phyloP scores from a whole-genome alignment of 2,329 filamentous ascomycete species.

The Sphaerulina musiva region DNA sequence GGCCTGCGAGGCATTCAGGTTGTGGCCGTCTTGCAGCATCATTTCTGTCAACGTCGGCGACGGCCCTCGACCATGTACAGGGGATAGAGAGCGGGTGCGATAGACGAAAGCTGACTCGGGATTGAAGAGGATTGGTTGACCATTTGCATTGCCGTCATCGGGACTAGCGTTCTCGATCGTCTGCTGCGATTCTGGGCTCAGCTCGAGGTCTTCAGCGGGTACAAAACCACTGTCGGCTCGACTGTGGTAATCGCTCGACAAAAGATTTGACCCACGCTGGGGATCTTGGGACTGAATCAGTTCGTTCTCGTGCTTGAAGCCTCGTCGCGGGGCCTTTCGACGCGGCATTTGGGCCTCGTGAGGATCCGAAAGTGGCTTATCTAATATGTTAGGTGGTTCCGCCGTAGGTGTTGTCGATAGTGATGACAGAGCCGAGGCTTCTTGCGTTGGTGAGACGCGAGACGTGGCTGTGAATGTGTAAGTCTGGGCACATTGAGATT shows the following conservation, averaged over 20 bases:
- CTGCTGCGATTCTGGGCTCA: slow-evolving; percentile 4
- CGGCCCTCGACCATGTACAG: slow-evolving; percentile 10
- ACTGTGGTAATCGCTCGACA: not conserved
- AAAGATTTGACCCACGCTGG: not conserved
- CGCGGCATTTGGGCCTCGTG: not conserved
- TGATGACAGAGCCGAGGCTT: not conserved
- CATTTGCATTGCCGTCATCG: not conserved
- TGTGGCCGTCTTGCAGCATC: slow-evolving; percentile 22
- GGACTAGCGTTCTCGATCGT: not conserved
- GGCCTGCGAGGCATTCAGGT: slow-evolving; percentile 11
- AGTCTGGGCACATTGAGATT: slow-evolving; percentile 4
- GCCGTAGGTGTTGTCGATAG: slow-evolving; percentile 1
- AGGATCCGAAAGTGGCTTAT: not conserved
- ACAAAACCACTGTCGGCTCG: slow-evolving; percentile 6
- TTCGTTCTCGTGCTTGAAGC: not conserved
- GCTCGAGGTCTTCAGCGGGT: not conserved
- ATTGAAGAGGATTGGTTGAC: slow-evolving; percentile 13
- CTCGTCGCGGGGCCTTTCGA: slow-evolving; percentile 4
- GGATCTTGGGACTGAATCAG: not conserved
- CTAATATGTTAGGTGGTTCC: slow-evolving; percentile 2
- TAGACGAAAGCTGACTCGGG: slow-evolving; percentile 14
- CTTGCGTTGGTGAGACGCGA: slow-evolving; percentile 1
- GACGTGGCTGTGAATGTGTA: slow-evolving; percentile 8
- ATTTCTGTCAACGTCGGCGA: slow-evolving; percentile 31
- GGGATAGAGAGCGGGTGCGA: slow-evolving; percentile 19